These are phyloP conservation scores for Phialocephala subalpina DNA, from an alignment of 2,329 filamentous ascomycete genomes.

Conservation along the genomic window DNA sequence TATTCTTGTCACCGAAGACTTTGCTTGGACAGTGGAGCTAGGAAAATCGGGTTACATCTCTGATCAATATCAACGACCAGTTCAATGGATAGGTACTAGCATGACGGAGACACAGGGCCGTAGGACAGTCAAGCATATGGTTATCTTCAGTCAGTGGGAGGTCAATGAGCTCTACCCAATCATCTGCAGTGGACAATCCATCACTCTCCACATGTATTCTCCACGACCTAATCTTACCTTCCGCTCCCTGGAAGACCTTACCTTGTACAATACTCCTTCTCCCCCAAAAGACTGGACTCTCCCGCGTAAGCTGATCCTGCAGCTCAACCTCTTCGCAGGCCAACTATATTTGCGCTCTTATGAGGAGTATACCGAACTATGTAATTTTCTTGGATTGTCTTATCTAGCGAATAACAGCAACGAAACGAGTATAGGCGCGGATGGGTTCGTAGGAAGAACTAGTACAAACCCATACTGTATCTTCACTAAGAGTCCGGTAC, in stretches of 20 bases:
- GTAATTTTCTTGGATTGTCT: slow-evolving; percentile 59
- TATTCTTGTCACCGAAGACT: slow-evolving; percentile 60
- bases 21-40: slow-evolving; percentile 52
- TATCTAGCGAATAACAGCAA: slow-evolving; percentile 28
- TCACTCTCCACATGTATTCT: slow-evolving; percentile 59
- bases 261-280: slow-evolving; percentile 51
- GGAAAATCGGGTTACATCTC: background rate
- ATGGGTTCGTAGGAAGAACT: slow-evolving; percentile 45
- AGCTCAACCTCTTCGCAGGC: slow-evolving; percentile 73
- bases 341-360: slow-evolving; percentile 68
- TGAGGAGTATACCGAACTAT: slow-evolving; percentile 56
- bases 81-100: slow-evolving; percentile 60
- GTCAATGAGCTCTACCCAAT: slow-evolving; percentile 57
- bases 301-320: slow-evolving; percentile 41
- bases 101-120: slow-evolving; percentile 19
- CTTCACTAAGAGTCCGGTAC: slow-evolving; percentile 50
- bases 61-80: slow-evolving; percentile 60
- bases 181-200: slow-evolving; percentile 47
- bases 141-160: slow-evolving; percentile 69
- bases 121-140: slow-evolving; percentile 17
- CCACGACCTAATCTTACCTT: slow-evolving; percentile 51
- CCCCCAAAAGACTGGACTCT: slow-evolving; percentile 17
- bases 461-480: slow-evolving; percentile 1
- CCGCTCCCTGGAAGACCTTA: slow-evolving; percentile 53
- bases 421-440: slow-evolving; percentile 34